A percentile compares a stretch with the other conserved stretches of the same genome.
These are phyloP conservation scores for Hortiboletus flavorubellus DNA, from an alignment of 768 basidiomycete species.

Conservation along the genomic window DNA sequence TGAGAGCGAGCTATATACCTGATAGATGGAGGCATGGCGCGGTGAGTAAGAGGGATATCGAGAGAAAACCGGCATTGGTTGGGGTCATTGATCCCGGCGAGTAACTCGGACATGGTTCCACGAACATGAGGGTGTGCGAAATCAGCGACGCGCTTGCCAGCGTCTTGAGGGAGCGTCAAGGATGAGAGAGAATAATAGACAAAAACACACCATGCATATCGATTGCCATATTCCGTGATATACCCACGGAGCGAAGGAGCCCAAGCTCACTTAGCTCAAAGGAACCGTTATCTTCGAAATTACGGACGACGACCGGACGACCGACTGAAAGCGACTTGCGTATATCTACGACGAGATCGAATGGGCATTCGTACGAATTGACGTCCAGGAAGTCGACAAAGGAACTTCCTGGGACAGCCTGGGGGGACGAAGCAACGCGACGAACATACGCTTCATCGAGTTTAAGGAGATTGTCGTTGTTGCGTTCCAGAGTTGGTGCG, in stretches of 20 bases:
- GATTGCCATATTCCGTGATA: not conserved
- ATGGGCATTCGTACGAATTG: no score
- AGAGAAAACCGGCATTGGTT: not conserved
- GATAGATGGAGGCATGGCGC: not conserved
- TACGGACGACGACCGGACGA: not conserved
- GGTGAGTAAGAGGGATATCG: not conserved
- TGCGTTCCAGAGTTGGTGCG: no score
- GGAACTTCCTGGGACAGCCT: no score
- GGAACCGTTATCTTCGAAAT: not conserved
- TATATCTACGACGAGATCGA: no score
- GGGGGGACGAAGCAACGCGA: no score
- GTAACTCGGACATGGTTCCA: not conserved
- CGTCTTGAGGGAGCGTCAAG: not conserved
- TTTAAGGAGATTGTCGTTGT: no score
- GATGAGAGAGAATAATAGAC: no score
- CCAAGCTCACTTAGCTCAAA: not conserved
- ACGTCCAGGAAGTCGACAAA: no score
- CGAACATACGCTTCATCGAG: no score
- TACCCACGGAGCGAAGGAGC: not conserved
- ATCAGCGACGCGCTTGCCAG: not conserved
- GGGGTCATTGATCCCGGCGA: not conserved
- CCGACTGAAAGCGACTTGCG: not conserved
- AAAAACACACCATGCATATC: not conserved
- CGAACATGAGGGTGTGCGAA: not conserved
- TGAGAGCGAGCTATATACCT: not conserved